phyloP scores from a whole-genome alignment of 108 stramenopile species.

The Cyclotella kingstonii region DNA sequence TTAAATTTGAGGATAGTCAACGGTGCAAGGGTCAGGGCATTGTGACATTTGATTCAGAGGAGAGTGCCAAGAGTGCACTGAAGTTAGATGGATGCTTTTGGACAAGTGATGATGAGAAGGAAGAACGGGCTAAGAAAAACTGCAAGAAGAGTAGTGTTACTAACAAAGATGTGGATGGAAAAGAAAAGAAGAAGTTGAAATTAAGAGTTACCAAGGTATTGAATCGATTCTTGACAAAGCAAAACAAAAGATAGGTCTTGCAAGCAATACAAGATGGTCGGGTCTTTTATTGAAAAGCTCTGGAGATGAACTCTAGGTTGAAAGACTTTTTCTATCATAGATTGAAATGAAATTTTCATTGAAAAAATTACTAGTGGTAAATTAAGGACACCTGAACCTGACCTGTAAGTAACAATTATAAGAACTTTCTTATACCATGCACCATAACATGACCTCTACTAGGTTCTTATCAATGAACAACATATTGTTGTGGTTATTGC shows the following conservation, averaged over 20 bases:
- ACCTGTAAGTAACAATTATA: too few relatives aligned
- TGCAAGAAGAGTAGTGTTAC: slow-evolving; percentile 31
- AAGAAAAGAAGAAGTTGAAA: slow-evolving; percentile 56
- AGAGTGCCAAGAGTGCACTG: slow-evolving; percentile 61
- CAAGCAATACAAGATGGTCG: too few relatives aligned
- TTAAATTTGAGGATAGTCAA: slow-evolving; percentile 78
- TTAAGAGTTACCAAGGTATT: slow-evolving; percentile 70
- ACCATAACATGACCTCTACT: too few relatives aligned
- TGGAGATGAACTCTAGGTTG: too few relatives aligned
- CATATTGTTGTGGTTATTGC: too few relatives aligned
- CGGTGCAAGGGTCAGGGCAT: slow-evolving; percentile 85
- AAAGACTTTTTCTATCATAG: too few relatives aligned
- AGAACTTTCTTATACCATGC: too few relatives aligned
- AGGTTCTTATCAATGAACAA: too few relatives aligned
- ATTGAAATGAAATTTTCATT: too few relatives aligned
- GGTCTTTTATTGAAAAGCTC: too few relatives aligned
- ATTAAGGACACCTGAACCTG: too few relatives aligned
- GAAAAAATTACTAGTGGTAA: too few relatives aligned
- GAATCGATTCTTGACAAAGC: slow-evolving; percentile 62
- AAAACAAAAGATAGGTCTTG: slow-evolving; percentile 27
- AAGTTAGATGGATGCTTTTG: slow-evolving; percentile 58
- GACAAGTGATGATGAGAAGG: slow-evolving; percentile 15
- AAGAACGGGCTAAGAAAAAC: slow-evolving; percentile 29
- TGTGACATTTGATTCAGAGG: slow-evolving; percentile 71
- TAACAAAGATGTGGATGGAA: slow-evolving; percentile 28